Conservation (phyloP, 805 yeast genomes). For the Barnettozyma salicaria region DNA sequence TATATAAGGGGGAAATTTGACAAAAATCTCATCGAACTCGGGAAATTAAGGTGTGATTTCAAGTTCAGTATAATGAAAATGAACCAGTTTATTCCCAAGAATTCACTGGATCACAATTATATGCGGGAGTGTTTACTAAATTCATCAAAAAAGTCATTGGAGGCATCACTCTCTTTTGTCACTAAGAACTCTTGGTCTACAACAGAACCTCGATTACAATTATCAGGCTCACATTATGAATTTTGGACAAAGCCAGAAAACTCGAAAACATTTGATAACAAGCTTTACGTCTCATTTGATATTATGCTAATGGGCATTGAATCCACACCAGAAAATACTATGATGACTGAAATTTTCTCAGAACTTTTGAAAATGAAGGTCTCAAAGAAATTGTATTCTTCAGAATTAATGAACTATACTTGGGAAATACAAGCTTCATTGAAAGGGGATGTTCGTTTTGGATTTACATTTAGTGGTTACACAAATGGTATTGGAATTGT, state of each 20-base stretch:
- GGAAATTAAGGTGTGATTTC: neutral
- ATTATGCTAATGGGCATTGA: slow-evolving; percentile 29
- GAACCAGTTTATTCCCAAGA: slow-evolving; percentile 33
- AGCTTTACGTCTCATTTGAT: slow-evolving; percentile 41
- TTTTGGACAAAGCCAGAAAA: slow-evolving; percentile 46
- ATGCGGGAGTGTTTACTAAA: slow-evolving; percentile 24
- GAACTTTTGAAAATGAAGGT: slow-evolving; percentile 41
- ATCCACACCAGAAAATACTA: slow-evolving; percentile 34
- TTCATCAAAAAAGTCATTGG: slow-evolving; percentile 24
- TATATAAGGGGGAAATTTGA: slow-evolving; percentile 26
- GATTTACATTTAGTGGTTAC: slow-evolving; percentile 52
- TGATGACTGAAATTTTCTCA: slow-evolving; percentile 48
- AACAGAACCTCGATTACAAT: slow-evolving; percentile 33
- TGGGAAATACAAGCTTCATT: slow-evolving; percentile 53
- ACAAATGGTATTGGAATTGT: slow-evolving; percentile 33
- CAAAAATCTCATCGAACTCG: neutral
- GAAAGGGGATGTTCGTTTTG: slow-evolving; percentile 48
- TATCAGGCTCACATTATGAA: slow-evolving; percentile 34
- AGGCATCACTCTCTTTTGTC: slow-evolving; percentile 29
- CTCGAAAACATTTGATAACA: slow-evolving; percentile 25
- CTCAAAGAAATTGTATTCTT: slow-evolving; percentile 41
- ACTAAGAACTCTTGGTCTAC: slow-evolving; percentile 26
- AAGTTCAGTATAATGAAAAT: slow-evolving; percentile 11
- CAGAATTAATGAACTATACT: slow-evolving; percentile 47
- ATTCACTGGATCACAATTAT: slow-evolving; percentile 26